phyloP scores from a whole-genome alignment of 2,329 filamentous ascomycete species.

The Aspergillus sojae region DNA sequence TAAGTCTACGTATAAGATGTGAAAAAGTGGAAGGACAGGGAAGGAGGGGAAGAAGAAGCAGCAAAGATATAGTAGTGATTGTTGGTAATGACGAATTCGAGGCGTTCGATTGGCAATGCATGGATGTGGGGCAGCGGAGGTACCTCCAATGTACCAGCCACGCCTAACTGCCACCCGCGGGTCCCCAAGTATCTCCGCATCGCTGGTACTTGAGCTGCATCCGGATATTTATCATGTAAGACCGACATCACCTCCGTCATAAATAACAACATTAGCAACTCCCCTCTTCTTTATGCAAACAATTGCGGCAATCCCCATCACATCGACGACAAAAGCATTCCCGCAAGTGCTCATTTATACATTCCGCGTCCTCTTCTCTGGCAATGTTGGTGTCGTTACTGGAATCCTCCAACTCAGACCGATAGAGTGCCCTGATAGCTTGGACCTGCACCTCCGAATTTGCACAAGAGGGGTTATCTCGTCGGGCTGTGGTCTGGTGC shows the following conservation, averaged over 20 bases:
- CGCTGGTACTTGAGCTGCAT: not conserved
- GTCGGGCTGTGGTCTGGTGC: not conserved
- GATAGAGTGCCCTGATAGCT: not conserved
- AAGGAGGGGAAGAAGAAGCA: not conserved
- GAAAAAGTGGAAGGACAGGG: not conserved
- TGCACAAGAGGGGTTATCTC: not conserved
- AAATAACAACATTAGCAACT: not conserved
- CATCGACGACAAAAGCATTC: not conserved
- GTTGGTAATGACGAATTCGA: slow-evolving; percentile 1
- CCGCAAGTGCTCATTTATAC: not conserved
- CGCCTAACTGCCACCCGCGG: not conserved
- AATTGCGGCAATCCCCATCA: not conserved
- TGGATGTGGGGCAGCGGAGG: not conserved
- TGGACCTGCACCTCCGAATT: not conserved
- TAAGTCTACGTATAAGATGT: not conserved
- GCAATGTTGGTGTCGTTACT: not conserved
- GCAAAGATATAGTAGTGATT: not conserved
- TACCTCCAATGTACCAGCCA: not conserved
- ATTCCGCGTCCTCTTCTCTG: not conserved
- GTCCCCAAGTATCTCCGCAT: not conserved
- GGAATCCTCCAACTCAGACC: not conserved
- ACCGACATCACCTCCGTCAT: not conserved
- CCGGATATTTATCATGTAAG: not conserved
- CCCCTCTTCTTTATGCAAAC: not conserved
- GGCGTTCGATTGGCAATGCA: not conserved